Percentiles rank a stretch among this genome's conserved stretches.
Conservation (phyloP, 495 filamentous ascomycete genomes). For the Penicillium ochrochloron region DNA sequence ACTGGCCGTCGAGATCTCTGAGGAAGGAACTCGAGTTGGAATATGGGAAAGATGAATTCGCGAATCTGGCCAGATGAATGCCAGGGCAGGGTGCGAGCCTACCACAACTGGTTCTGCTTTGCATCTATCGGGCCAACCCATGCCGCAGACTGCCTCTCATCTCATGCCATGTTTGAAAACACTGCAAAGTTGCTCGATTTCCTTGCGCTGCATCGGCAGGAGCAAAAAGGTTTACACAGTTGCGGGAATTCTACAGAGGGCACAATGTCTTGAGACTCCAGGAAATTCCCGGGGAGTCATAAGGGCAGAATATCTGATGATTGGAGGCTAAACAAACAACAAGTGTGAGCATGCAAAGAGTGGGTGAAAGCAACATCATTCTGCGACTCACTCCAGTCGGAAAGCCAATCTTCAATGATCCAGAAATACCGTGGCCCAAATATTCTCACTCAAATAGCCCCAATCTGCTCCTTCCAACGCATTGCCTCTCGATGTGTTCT, state of each 20-base stretch:
- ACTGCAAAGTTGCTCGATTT: too few relatives aligned
- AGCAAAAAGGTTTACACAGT: not conserved
- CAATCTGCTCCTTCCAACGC: not conserved
- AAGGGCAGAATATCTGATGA: too few relatives aligned
- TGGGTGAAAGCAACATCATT: not conserved
- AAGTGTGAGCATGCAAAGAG: not conserved
- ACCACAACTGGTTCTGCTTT: too few relatives aligned
- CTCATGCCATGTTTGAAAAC: too few relatives aligned
- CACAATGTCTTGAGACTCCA: too few relatives aligned
- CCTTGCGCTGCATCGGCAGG: too few relatives aligned
- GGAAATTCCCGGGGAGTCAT: too few relatives aligned
- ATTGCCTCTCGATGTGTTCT: not conserved
- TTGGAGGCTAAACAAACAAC: not conserved
- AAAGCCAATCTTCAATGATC: not conserved
- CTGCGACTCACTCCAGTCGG: not conserved
- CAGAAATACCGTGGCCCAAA: not conserved
- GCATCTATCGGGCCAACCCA: too few relatives aligned
- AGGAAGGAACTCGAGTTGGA: slow-evolving; percentile 33
- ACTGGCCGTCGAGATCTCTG: slow-evolving; percentile 32
- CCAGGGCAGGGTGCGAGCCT: not conserved
- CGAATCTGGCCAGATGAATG: slow-evolving; percentile 22
- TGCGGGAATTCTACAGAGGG: not conserved
- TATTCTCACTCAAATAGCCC: not conserved
- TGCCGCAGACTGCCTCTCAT: too few relatives aligned
- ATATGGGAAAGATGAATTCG: slow-evolving; percentile 32